Evolutionary conservation across 306 rosid genomes (phyloP), one percentile per base, ranked within the genome.

Genomic region (Quercus robur): DNA sequence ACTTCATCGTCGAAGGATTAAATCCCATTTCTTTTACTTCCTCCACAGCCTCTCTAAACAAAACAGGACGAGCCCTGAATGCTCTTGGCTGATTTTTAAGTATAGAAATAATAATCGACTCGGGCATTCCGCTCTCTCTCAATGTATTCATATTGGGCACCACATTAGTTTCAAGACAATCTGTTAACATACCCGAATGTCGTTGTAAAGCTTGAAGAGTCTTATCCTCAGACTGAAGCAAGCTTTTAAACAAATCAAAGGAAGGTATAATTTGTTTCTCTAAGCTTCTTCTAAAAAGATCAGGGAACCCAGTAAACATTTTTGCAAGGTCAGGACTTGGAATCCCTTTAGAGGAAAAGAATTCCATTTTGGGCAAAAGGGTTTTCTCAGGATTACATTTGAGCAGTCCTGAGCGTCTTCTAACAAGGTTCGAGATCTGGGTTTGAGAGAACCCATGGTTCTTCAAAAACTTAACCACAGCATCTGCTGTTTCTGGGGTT

Each of bases 281-380:
- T 58, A 85, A 85, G 77, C 86, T 79, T 20, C 41, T 6, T 11
- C 17, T 2, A 8, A 84, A 81, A 41, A 80, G 15, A 2, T 0
- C 5, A 1, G 86, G 89, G 3, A 20, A 73, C 20, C 2, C 73
- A 5, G 84, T 17, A 0, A 81, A 5, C 7, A 74, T 74, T 17
- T 63, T 76, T 4, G 79, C 41, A 15, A 85, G 35, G 13, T 88
- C 85, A 13, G 82, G 70, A 2, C 44, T 66, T 2, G 89, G 79
- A 62, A 82, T 51, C 54, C 91, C 89, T 77, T 82, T 85, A 14
- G 85, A 71, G 33, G 35, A 49, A 49, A 88, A 67, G 61, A 88
- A 88, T 17, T 70, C n/a, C 51, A 88, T 5, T 30, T 88, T 88
- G 20, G 87, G 89, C 15, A 59, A 66, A 44, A 85, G 23, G 41